phyloP scores from a whole-genome alignment of 257 asterid species.

The Capsicum pubescens region DNA sequence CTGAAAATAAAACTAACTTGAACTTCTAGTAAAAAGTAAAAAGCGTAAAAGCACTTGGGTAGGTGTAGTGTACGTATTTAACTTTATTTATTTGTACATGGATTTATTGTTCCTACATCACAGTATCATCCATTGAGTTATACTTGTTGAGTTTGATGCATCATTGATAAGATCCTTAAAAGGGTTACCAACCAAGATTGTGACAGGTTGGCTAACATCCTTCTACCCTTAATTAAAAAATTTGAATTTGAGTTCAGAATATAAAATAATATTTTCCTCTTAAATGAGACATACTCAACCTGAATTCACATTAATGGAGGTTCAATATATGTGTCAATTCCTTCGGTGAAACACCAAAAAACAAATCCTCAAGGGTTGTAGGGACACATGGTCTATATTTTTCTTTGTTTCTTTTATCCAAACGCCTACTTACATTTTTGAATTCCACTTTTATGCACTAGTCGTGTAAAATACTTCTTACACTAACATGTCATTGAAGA shows the following conservation, averaged over 20 bases:
- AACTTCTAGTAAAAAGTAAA: neutral
- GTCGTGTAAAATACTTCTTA: neutral
- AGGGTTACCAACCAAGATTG: neutral
- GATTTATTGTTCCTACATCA: neutral
- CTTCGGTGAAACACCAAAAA: neutral
- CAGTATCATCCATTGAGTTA: neutral
- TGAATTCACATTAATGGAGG: neutral
- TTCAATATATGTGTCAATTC: too few species aligned
- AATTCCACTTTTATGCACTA: neutral
- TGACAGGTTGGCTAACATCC: rapidly evolving
- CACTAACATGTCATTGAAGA: neutral
- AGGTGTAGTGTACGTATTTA: neutral
- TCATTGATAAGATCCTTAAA: neutral
- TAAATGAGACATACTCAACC: neutral
- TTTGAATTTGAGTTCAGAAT: neutral
- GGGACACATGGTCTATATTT: neutral
- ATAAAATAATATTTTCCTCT: neutral
- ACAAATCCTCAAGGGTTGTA: neutral
- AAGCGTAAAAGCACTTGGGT: neutral
- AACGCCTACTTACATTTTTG: neutral
- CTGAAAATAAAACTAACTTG: neutral
- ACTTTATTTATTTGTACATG: neutral
- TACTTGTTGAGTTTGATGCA: neutral
- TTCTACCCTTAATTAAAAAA: neutral
- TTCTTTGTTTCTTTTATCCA: neutral